Conservation (phyloP, 2,329 filamentous ascomycete species). For the Cordyceps tenuipes region DNA sequence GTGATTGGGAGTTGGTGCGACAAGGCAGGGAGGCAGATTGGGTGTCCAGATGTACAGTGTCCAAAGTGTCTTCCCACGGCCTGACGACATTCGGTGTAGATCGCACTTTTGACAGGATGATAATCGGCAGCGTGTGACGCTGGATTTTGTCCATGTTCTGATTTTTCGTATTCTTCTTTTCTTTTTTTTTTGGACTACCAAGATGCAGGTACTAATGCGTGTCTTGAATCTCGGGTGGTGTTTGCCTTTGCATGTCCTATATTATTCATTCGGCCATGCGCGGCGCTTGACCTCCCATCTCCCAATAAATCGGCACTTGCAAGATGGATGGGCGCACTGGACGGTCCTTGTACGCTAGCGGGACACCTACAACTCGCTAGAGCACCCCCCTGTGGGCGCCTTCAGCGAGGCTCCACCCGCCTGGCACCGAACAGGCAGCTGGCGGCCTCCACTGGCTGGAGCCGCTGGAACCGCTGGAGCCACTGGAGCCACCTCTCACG, state of each 20-base stretch:
- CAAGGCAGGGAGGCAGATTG: neutral
- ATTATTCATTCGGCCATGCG: neutral
- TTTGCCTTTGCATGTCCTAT: neutral
- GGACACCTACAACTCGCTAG: neutral
- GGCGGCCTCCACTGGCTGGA: neutral
- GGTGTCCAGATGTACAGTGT: neutral
- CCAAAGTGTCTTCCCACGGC: neutral
- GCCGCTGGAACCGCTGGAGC: neutral
- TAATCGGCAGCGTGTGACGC: neutral
- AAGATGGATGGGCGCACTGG: neutral
- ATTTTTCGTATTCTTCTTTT: neutral
- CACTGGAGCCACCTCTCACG: neutral
- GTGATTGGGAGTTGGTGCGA: neutral
- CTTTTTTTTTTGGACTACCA: neutral
- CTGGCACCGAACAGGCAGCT: slow-evolving; percentile 7
- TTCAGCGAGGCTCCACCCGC: neutral
- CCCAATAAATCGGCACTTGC: neutral
- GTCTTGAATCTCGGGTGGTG: neutral
- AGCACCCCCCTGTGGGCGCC: neutral
- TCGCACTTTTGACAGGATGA: neutral
- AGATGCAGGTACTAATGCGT: neutral
- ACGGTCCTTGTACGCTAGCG: neutral
- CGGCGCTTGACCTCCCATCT: neutral
- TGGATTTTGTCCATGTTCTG: neutral
- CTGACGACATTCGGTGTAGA: slow-evolving; percentile 7